Percentiles rank a stretch among this genome's conserved stretches.
Evolutionary conservation across 352 stramenopile genomes (phyloP).

Genomic region (Globisporangium nagaii): DNA sequence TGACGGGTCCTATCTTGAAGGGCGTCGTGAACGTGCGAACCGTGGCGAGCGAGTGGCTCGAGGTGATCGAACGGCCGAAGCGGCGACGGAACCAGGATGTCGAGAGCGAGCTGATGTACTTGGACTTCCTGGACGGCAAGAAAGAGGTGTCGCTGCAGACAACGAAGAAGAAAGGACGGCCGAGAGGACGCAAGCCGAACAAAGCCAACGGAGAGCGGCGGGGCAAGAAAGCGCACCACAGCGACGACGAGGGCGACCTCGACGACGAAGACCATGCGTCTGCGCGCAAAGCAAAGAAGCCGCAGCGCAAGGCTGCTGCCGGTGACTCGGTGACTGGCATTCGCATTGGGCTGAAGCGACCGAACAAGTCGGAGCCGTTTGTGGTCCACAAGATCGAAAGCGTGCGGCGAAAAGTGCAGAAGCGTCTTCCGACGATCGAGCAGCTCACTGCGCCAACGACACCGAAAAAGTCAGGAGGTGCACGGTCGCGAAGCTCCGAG

Average conservation of each 20-base stretch:
- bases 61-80: conserved; percentile 85
- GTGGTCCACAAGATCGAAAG: conserved; percentile 36
- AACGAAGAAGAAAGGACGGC: conserved; percentile 26
- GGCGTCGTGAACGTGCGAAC: conserved; percentile 67
- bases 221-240: conserved; percentile 33
- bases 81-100: conserved; percentile 79
- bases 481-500: neutral
- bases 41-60: conserved; percentile 75
- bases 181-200: conserved; percentile 31
- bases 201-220: conserved; percentile 27
- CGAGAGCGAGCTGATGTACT: conserved; percentile 83
- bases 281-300: conserved; percentile 32
- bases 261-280: conserved; percentile 30
- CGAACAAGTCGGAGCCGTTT: conserved; percentile 17
- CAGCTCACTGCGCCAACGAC: conserved; percentile 11
- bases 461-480: conserved; percentile 1
- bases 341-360: conserved; percentile 30
- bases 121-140: conserved; percentile 74
- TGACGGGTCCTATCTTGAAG: conserved; percentile 75
- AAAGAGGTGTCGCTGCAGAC: conserved; percentile 38
- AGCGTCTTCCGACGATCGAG: conserved; percentile 24
- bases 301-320: conserved; percentile 1
- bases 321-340: conserved; percentile 24
- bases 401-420: conserved; percentile 32
- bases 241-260: conserved; percentile 44